phyloP scores from a whole-genome alignment of 768 basidiomycete species.

The Coprinopsis cinerea region DNA sequence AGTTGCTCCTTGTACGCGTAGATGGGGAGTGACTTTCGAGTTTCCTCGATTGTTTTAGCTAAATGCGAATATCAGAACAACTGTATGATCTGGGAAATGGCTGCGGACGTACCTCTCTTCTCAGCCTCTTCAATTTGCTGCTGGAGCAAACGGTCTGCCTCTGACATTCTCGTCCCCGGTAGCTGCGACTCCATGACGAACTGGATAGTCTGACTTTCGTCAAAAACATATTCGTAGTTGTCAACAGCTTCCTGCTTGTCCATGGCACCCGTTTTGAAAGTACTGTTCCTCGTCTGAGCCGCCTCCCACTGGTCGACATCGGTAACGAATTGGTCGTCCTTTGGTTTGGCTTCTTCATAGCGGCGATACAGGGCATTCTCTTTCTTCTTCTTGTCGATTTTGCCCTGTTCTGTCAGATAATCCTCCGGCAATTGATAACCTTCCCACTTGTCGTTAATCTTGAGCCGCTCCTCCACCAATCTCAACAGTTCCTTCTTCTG shows the following conservation, averaged over 20 bases:
- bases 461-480: conserved; percentile 89
- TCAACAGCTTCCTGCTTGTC: conserved; percentile 81
- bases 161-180: conserved; percentile 66
- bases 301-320: conserved; percentile 99
- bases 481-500: conserved; percentile 88
- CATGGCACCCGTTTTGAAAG: conserved; percentile 87
- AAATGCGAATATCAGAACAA: not conserved
- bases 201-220: conserved; percentile 94
- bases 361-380: conserved; percentile 88
- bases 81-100: conserved; percentile 2
- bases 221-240: conserved; percentile 96
- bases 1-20: conserved; percentile 85
- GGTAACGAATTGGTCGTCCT: conserved; percentile 92
- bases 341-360: conserved; percentile 89
- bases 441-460: conserved; percentile 93
- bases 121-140: conserved; percentile 90
- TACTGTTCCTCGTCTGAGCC: conserved; percentile 82
- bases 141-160: conserved; percentile 80
- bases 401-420: conserved; percentile 97
- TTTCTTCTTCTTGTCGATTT: conserved; percentile 96
- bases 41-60: conserved; percentile 91
- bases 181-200: conserved; percentile 84
- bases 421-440: conserved; percentile 97
- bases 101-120: conserved; percentile 59
- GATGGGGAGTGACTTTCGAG: conserved; percentile 89